Conservation (phyloP, 768 basidiomycete genomes). For the Podaxis pistillaris region DNA sequence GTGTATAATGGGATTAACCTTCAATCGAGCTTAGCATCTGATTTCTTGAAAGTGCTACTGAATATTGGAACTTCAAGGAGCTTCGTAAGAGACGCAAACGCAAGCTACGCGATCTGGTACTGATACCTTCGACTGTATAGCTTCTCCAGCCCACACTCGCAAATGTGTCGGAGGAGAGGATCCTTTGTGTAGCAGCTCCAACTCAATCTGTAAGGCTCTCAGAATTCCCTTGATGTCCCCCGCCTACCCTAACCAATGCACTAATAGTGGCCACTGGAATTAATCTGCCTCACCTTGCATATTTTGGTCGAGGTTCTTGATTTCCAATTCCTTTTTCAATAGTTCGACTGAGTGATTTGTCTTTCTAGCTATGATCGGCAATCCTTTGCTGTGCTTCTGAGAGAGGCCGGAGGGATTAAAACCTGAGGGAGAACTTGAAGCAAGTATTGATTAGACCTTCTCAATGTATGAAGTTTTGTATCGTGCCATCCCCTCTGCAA, state of each 20-base stretch:
- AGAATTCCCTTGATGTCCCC: neutral
- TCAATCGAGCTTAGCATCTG: neutral
- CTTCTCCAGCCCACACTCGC: constrained; percentile 36
- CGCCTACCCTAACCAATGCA: neutral
- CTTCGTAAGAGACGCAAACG: constrained; percentile 21
- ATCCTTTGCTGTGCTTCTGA: neutral
- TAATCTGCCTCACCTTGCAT: constrained; percentile 42
- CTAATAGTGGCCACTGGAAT: constrained; percentile 44
- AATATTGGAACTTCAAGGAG: constrained; percentile 50
- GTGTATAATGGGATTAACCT: constrained; percentile 17
- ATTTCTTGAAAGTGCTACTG: constrained; percentile 18
- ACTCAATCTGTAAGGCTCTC: constrained; percentile 30
- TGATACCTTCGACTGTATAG: constrained; percentile 9
- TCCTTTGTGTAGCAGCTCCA: constrained; percentile 43
- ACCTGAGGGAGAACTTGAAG: too few relatives aligned
- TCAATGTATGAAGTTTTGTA: too few relatives aligned
- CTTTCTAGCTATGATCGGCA: neutral
- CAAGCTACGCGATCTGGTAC: too few relatives aligned
- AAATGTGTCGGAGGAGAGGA: constrained; percentile 47
- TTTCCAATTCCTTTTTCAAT: neutral
- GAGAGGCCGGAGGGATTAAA: neutral
- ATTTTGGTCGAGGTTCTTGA: constrained; percentile 43
- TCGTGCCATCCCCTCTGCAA: too few relatives aligned
- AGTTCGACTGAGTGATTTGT: neutral
- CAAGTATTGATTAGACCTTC: neutral